These are phyloP conservation scores for Zangia roseola DNA, from an alignment of 768 basidiomycete species.

Conservation along the genomic window DNA sequence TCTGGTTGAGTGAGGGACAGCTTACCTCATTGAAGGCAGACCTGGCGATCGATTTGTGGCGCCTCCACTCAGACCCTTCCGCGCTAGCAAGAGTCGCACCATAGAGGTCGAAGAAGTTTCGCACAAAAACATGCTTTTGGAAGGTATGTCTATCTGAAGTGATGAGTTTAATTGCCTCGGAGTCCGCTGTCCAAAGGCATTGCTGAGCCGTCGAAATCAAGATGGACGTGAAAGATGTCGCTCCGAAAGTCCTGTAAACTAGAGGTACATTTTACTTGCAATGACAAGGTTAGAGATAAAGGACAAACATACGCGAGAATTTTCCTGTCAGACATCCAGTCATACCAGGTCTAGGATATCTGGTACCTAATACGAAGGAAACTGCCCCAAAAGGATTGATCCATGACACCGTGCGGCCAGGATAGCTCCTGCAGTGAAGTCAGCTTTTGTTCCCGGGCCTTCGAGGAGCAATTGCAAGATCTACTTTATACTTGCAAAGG, in stretches of 20 bases:
- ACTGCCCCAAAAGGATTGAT: slow-evolving; percentile 33
- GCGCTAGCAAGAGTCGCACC: slow-evolving; percentile 43
- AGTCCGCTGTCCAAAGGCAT: slow-evolving; percentile 43
- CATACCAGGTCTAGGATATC: slow-evolving; percentile 36
- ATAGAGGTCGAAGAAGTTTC: slow-evolving; percentile 43
- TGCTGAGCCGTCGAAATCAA: slow-evolving; percentile 30
- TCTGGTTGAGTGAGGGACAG: no score
- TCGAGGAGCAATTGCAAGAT: not conserved
- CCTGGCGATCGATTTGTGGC: slow-evolving; percentile 43
- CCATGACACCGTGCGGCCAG: slow-evolving; percentile 24
- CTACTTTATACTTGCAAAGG: slow-evolving; percentile 21
- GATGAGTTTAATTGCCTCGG: slow-evolving; percentile 40
- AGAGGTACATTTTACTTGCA: no score
- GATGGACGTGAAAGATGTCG: slow-evolving; percentile 40
- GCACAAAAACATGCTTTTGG: slow-evolving; percentile 39
- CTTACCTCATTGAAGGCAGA: slow-evolving; percentile 51
- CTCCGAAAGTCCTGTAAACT: slow-evolving; percentile 31
- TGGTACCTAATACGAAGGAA: slow-evolving; percentile 25
- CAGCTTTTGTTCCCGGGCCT: no score
- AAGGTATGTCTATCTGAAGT: slow-evolving; percentile 35
- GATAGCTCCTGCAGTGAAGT: slow-evolving; percentile 12
- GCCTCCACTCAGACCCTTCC: slow-evolving; percentile 46
- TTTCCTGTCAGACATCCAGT: slow-evolving; percentile 34
- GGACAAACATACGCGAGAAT: slow-evolving; percentile 37
- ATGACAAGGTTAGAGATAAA: not conserved